Conservation (phyloP, 2,329 filamentous ascomycete genomes). For the Fusarium domesticum region DNA sequence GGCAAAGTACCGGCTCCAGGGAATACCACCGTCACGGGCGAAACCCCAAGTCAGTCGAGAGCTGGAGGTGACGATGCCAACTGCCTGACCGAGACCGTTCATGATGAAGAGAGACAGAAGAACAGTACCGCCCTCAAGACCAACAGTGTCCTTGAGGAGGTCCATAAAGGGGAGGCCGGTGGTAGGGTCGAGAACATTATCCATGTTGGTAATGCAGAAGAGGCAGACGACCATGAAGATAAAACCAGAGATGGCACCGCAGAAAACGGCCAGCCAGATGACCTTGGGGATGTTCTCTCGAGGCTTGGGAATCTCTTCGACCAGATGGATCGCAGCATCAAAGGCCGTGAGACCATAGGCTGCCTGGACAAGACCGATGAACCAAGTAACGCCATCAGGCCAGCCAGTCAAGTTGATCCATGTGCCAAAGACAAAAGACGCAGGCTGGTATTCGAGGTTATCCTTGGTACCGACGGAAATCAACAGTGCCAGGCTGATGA, state of each 20-base stretch:
- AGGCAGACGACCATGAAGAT: conserved; percentile 52
- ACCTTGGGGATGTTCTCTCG: conserved; percentile 48
- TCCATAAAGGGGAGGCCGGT: conserved; percentile 49
- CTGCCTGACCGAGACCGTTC: conserved; percentile 53
- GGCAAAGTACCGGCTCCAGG: conserved; percentile 45
- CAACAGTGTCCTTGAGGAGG: conserved; percentile 39
- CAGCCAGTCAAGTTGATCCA: conserved; percentile 50
- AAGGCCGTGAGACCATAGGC: conserved; percentile 53
- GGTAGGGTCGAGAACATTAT: conserved; percentile 38
- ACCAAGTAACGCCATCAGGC: conserved; percentile 55
- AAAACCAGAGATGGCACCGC: conserved; percentile 48
- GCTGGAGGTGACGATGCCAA: conserved; percentile 49
- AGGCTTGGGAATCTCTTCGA: conserved; percentile 54
- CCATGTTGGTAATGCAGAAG: conserved; percentile 48
- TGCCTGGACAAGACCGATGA: conserved; percentile 54
- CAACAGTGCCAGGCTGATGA: conserved; percentile 49
- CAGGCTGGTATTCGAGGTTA: conserved; percentile 45
- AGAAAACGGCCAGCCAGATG: conserved; percentile 51
- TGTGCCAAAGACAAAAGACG: conserved; percentile 49
- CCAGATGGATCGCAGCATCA: conserved; percentile 57
- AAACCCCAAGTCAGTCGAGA: conserved; percentile 55
- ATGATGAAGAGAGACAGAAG: conserved; percentile 53
- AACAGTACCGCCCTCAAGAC: conserved; percentile 39
- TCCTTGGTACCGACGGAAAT: conserved; percentile 48
- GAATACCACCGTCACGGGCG: conserved; percentile 50